Evolutionary conservation across 1,284 basidiomycete species (phyloP).

Genomic region (Cutaneotrichosporon sp.): DNA sequence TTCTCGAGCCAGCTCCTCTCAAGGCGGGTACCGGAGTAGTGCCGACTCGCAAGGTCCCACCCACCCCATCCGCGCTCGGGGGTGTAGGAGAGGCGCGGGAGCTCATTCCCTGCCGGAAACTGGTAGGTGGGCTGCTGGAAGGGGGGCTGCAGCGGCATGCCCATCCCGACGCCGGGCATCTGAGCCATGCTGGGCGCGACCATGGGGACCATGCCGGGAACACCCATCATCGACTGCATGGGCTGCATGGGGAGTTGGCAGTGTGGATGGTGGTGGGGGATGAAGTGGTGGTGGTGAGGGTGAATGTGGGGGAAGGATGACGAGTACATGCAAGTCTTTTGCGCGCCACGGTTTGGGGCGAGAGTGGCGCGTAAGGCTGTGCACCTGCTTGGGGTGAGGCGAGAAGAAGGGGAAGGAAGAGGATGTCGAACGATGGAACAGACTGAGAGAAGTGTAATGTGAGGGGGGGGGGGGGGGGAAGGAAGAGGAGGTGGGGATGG

Average conservation of each 20-base stretch:
- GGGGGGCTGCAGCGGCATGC: neutral
- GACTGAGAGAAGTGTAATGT: neutral
- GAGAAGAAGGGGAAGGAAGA: too few species aligned
- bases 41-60: conserved; percentile 40
- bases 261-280: neutral
- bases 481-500: too few species aligned
- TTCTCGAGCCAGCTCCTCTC: neutral
- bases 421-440: neutral
- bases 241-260: neutral
- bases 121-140: conserved; percentile 17
- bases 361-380: neutral
- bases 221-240: conserved; percentile 1
- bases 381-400: too few species aligned
- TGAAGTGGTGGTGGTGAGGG: neutral
- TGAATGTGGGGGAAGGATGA: neutral
- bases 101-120: conserved; percentile 41
- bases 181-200: conserved; percentile 19
- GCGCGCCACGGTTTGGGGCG: neutral
- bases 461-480: neutral
- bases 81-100: conserved; percentile 35
- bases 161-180: conserved; percentile 11
- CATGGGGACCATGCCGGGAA: conserved; percentile 13
- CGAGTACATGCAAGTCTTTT: neutral
- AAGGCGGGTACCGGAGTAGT: neutral
- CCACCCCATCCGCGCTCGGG: conserved; percentile 38